phyloP scores from a whole-genome alignment of 805 yeast species.

The Candida patagonica region DNA sequence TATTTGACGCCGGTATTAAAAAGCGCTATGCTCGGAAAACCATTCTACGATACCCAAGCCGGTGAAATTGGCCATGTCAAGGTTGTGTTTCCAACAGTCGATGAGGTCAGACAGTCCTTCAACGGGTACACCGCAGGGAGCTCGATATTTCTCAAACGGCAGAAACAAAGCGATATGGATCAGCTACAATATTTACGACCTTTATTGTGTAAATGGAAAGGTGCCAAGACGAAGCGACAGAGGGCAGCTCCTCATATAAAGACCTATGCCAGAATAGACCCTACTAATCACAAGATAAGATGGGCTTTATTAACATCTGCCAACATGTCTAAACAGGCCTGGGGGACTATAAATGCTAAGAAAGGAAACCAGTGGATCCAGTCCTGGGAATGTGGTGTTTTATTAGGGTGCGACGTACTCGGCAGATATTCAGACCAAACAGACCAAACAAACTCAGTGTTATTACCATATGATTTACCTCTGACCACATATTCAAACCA shows the following conservation, averaged over 20 bases:
- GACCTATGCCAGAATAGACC: slow-evolving; percentile 33
- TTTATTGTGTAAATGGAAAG: slow-evolving; percentile 40
- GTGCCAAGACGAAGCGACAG: slow-evolving; percentile 24
- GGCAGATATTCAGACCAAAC: slow-evolving; percentile 11
- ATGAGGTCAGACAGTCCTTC: slow-evolving; percentile 32
- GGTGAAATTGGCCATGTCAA: not conserved
- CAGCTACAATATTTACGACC: slow-evolving; percentile 38
- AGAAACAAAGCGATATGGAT: slow-evolving; percentile 18
- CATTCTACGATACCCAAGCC: slow-evolving; percentile 17
- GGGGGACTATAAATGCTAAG: slow-evolving; percentile 46
- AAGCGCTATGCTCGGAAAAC: slow-evolving; percentile 8
- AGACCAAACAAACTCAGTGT: slow-evolving; percentile 2
- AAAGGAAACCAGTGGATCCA: slow-evolving; percentile 23
- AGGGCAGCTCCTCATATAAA: slow-evolving; percentile 57
- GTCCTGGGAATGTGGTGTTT: slow-evolving; percentile 49
- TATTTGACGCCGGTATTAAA: slow-evolving; percentile 15
- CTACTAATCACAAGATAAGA: slow-evolving; percentile 30
- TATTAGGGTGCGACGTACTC: slow-evolving; percentile 31
- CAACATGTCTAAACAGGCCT: slow-evolving; percentile 67
- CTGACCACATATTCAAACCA: slow-evolving; percentile 6
- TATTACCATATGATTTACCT: slow-evolving; percentile 18
- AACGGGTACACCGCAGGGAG: slow-evolving; percentile 42
- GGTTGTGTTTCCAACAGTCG: slow-evolving; percentile 38
- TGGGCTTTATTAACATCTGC: slow-evolving; percentile 74
- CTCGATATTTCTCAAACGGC: slow-evolving; percentile 39